These are phyloP conservation scores for Fusarium camptoceras DNA, from an alignment of 2,329 filamentous ascomycete genomes.

Conservation along the genomic window DNA sequence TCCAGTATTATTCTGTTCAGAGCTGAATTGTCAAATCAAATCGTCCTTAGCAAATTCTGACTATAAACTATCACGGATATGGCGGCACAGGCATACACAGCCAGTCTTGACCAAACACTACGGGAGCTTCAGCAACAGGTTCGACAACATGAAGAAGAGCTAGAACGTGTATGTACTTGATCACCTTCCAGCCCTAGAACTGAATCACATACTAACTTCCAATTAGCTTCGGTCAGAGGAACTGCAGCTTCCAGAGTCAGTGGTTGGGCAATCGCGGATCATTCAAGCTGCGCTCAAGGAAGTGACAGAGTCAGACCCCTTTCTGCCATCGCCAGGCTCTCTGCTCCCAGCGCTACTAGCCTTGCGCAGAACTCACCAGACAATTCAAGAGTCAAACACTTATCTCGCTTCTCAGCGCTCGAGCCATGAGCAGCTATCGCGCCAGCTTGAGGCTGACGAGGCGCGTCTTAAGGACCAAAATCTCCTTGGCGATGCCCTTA, in stretches of 20 bases:
- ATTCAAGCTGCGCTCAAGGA: conserved; percentile 75
- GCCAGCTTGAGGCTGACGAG: conserved; percentile 63
- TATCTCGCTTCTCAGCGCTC: conserved; percentile 63
- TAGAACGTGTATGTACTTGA: conserved; percentile 57
- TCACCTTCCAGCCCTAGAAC: background rate
- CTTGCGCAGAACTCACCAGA: conserved; percentile 73
- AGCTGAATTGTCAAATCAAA: background rate
- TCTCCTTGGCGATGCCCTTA: conserved; percentile 64
- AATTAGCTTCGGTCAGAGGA: conserved; percentile 47
- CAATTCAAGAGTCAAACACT: conserved; percentile 71
- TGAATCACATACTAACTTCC: conserved; percentile 2
- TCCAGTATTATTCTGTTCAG: background rate
- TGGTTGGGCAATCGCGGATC: conserved; percentile 52
- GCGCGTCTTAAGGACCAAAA: conserved; percentile 66
- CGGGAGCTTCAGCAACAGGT: conserved; percentile 72
- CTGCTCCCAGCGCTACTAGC: conserved; percentile 78
- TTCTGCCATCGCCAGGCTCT: conserved; percentile 74
- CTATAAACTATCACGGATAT: conserved; percentile 34
- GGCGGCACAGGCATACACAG: conserved; percentile 48
- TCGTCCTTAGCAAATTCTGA: conserved; percentile 2
- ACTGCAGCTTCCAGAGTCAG: conserved; percentile 42
- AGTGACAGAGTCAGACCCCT: conserved; percentile 70
- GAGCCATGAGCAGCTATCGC: conserved; percentile 57
- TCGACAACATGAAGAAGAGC: conserved; percentile 63
- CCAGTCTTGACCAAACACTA: conserved; percentile 74